Percentiles rank a stretch among this genome's conserved stretches.
Evolutionary conservation across 225 moss, liverwort and hornwort species (phyloP).

Genomic region (Neckera pumila): DNA sequence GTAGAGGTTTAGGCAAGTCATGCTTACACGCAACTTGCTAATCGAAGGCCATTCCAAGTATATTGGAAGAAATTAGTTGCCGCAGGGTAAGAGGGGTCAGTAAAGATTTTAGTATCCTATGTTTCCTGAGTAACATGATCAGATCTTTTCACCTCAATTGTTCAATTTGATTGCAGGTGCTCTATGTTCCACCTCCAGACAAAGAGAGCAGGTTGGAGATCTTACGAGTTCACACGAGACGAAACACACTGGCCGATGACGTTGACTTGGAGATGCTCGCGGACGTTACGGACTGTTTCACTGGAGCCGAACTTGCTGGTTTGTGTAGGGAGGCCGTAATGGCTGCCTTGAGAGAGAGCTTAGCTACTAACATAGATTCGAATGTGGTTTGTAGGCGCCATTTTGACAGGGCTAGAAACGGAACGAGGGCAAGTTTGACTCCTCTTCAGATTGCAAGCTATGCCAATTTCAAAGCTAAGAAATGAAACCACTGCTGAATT

Average conservation of each 20-base stretch:
- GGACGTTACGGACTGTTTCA: conserved; percentile 52
- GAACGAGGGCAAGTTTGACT: conserved; percentile 35
- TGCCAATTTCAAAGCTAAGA: conserved; percentile 23
- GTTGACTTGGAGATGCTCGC: conserved; percentile 53
- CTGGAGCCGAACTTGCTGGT: conserved; percentile 83
- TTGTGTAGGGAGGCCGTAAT: conserved; percentile 85
- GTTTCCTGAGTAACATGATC: neutral
- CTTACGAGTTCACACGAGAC: conserved; percentile 60
- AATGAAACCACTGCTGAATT: neutral
- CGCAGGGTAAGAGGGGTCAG: neutral
- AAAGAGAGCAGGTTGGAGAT: conserved; percentile 75
- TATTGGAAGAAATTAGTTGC: neutral
- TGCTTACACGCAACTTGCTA: neutral
- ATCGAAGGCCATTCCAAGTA: neutral
- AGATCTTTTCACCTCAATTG: neutral
- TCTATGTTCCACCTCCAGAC: conserved; percentile 95
- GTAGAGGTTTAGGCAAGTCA: neutral
- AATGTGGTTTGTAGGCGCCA: conserved; percentile 45
- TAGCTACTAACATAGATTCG: conserved; percentile 35
- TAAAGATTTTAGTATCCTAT: neutral
- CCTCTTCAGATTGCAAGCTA: conserved; percentile 43
- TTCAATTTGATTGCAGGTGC: conserved; percentile 34
- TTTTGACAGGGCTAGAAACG: conserved; percentile 45
- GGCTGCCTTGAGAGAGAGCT: conserved; percentile 69
- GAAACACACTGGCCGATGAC: conserved; percentile 43